A percentile compares a stretch with the other conserved stretches of the same genome.
phyloP scores from a whole-genome alignment of 495 filamentous ascomycete species.

The Lentithecium fluviatile region DNA sequence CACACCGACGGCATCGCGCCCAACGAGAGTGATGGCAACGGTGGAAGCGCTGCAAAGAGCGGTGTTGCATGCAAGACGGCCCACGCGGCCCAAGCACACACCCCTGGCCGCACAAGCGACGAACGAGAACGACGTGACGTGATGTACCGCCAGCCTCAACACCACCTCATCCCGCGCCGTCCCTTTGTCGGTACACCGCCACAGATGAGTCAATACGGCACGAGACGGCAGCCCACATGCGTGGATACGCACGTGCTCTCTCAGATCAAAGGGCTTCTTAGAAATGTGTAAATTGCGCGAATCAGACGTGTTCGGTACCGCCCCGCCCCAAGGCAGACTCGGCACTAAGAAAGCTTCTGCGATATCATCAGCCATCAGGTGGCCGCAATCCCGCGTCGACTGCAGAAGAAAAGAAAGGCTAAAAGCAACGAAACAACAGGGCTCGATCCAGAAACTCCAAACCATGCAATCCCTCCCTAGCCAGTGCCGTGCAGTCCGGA shows the following conservation, averaged over 20 bases:
- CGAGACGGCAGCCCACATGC: not conserved
- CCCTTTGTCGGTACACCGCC: not conserved
- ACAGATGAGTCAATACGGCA: not conserved
- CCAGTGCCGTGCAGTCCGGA: slow-evolving; percentile 23
- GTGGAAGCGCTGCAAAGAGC: not conserved
- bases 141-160: not conserved
- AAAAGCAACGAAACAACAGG: slow-evolving; percentile 15
- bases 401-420: slow-evolving; percentile 9
- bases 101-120: too few relatives aligned
- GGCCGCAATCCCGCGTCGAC: slow-evolving; percentile 7
- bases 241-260: not conserved
- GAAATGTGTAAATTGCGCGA: not conserved
- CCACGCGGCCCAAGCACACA: not conserved
- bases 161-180: not conserved
- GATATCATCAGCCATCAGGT: slow-evolving; percentile 22
- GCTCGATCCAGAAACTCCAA: slow-evolving; percentile 15
- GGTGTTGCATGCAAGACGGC: not conserved
- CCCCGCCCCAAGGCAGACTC: slow-evolving; percentile 27
- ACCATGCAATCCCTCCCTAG: slow-evolving; percentile 24
- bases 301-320: not conserved
- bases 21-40: not conserved
- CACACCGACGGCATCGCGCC: not conserved
- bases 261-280: not conserved
- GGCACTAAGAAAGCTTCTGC: not conserved
- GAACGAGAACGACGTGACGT: not conserved